Percentiles rank a stretch among this genome's conserved stretches.
phyloP scores from a whole-genome alignment of 805 yeast species.

The Candida xiaguanensis region DNA sequence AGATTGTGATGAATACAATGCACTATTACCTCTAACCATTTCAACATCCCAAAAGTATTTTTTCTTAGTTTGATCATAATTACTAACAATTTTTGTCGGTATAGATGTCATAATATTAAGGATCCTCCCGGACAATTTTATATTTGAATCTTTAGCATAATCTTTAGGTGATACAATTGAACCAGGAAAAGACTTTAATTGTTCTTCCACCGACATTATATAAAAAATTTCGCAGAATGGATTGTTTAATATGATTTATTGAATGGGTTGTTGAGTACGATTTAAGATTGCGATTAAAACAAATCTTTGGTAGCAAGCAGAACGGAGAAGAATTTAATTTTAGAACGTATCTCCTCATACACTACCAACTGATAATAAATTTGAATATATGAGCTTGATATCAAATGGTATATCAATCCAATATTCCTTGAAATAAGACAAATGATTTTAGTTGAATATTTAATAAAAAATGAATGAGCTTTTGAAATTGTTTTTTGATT shows the following conservation, averaged over 20 bases:
- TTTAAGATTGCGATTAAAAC: slow-evolving; percentile 3
- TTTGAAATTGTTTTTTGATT: no score
- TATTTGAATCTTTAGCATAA: slow-evolving; percentile 20
- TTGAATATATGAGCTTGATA: no score
- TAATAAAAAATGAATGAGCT: no score
- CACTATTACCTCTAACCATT: slow-evolving; percentile 77
- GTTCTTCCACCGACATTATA: slow-evolving; percentile 11
- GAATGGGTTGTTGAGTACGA: background rate
- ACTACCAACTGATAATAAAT: no score
- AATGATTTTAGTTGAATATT: no score
- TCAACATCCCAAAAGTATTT: slow-evolving; percentile 53
- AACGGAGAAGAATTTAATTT: background rate
- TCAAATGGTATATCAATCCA: background rate
- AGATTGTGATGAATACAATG: slow-evolving; percentile 71
- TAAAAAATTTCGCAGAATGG: background rate
- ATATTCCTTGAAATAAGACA: no score
- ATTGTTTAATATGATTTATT: no score
- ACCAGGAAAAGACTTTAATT: slow-evolving; percentile 19
- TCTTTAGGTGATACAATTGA: slow-evolving; percentile 26
- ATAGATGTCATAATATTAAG: slow-evolving; percentile 64
- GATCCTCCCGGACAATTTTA: slow-evolving; percentile 59
- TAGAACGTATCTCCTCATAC: background rate
- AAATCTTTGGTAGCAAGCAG: background rate
- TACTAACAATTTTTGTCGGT: slow-evolving; percentile 56
- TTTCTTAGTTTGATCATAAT: slow-evolving; percentile 25